These are phyloP conservation scores for Lactifluus pinguis DNA, from an alignment of 768 basidiomycete species.

Conservation along the genomic window DNA sequence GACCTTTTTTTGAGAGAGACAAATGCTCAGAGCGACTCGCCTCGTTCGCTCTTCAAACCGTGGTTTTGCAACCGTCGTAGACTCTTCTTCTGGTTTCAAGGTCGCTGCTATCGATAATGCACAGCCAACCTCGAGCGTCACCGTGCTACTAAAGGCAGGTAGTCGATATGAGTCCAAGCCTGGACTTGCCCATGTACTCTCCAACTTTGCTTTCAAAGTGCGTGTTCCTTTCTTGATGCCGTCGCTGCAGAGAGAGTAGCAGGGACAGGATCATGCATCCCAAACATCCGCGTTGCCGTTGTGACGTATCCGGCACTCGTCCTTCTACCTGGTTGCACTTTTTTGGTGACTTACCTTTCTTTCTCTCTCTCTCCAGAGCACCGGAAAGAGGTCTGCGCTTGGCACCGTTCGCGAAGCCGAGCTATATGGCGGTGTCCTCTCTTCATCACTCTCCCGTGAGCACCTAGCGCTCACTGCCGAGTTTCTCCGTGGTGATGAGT, in stretches of 20 bases:
- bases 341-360: neutral
- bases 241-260: neutral
- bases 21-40: slow-evolving; percentile 19
- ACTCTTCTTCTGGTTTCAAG: slow-evolving; percentile 65
- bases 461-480: slow-evolving; percentile 91
- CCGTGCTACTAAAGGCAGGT: slow-evolving; percentile 88
- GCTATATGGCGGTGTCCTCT: slow-evolving; percentile 86
- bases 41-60: slow-evolving; percentile 27
- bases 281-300: neutral
- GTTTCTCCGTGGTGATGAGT: slow-evolving; percentile 95
- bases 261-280: neutral
- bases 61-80: slow-evolving; percentile 76
- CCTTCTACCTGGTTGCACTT: too few species aligned
- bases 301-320: neutral
- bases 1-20: too few species aligned
- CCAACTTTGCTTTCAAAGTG: slow-evolving; percentile 99
- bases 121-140: slow-evolving; percentile 78
- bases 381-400: slow-evolving; percentile 75
- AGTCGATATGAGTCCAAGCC: slow-evolving; percentile 81
- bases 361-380: slow-evolving; percentile 53
- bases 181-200: slow-evolving; percentile 88
- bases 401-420: slow-evolving; percentile 89
- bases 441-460: slow-evolving; percentile 76
- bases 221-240: slow-evolving; percentile 19
- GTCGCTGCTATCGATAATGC: slow-evolving; percentile 78